These are phyloP conservation scores for Davidsoniella eucalypti DNA, from an alignment of 2,329 filamentous ascomycete species.

Conservation along the genomic window DNA sequence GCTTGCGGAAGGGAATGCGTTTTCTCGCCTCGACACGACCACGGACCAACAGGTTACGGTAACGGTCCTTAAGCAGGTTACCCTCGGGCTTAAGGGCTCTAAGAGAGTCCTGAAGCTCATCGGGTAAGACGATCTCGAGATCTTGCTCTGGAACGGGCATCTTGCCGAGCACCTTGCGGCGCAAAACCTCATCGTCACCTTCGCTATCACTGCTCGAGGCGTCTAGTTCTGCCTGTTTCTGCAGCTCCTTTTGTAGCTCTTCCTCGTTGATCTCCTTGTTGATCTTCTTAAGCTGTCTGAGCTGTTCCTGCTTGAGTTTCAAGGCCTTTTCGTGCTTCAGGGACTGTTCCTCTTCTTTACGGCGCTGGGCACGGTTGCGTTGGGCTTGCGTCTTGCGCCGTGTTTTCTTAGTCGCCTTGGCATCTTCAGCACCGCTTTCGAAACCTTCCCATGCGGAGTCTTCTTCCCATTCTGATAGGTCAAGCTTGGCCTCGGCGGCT, in stretches of 20 bases:
- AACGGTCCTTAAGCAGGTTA: slow-evolving; percentile 84
- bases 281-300: slow-evolving; percentile 54
- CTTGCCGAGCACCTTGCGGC: slow-evolving; percentile 59
- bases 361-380: slow-evolving; percentile 71
- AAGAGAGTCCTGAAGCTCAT: slow-evolving; percentile 71
- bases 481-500: slow-evolving; percentile 49
- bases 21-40: slow-evolving; percentile 78
- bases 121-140: slow-evolving; percentile 63
- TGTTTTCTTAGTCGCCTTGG: slow-evolving; percentile 49
- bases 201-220: slow-evolving; percentile 34
- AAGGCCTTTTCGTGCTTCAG: slow-evolving; percentile 60
- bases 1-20: slow-evolving; percentile 64
- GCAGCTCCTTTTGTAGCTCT: slow-evolving; percentile 27
- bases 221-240: slow-evolving; percentile 27
- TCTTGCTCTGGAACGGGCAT: slow-evolving; percentile 59
- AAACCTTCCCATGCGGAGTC: slow-evolving; percentile 86
- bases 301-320: slow-evolving; percentile 57
- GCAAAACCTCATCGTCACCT: slow-evolving; percentile 45
- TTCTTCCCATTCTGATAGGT: slow-evolving; percentile 59
- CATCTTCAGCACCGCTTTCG: slow-evolving; percentile 63
- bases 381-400: slow-evolving; percentile 75
- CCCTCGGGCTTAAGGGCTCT: slow-evolving; percentile 80
- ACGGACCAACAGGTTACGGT: slow-evolving; percentile 71
- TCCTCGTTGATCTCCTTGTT: slow-evolving; percentile 45
- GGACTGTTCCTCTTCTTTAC: slow-evolving; percentile 71